These are phyloP conservation scores for Geotrichum histeridarum DNA, from an alignment of 1,139 yeast species.

Conservation along the genomic window DNA sequence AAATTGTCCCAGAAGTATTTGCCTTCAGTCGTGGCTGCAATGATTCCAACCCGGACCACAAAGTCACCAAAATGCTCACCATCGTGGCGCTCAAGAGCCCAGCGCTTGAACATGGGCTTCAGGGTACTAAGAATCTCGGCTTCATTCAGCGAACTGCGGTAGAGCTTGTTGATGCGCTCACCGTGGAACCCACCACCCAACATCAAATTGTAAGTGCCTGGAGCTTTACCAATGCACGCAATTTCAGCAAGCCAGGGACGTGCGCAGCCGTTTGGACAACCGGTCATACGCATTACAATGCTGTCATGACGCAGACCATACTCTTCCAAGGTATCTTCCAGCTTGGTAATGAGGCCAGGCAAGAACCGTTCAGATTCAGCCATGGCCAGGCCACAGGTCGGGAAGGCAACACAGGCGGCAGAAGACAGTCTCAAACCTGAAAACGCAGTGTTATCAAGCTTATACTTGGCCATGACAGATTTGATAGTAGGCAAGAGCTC, in stretches of 20 bases:
- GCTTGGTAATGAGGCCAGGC: constrained; percentile 73
- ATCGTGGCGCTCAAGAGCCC: constrained; percentile 87
- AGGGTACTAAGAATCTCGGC: constrained; percentile 74
- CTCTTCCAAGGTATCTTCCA: constrained; percentile 82
- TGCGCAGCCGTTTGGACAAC: constrained; percentile 98
- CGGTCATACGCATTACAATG: constrained; percentile 96
- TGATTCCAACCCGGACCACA: constrained; percentile 76
- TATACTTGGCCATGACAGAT: constrained; percentile 60
- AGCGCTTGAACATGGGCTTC: constrained; percentile 83
- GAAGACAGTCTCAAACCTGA: constrained; percentile 84
- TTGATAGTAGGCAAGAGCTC: constrained; percentile 61
- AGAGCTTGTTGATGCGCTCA: constrained; percentile 84
- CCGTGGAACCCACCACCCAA: constrained; percentile 97
- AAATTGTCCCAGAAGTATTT: constrained; percentile 91
- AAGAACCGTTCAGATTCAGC: constrained; percentile 96
- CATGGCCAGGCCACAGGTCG: constrained; percentile 98
- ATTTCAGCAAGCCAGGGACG: constrained; percentile 98
- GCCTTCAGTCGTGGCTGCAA: constrained; percentile 85
- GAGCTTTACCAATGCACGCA: constrained; percentile 92
- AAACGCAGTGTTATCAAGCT: constrained; percentile 77
- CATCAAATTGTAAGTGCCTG: constrained; percentile 87
- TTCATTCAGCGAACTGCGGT: constrained; percentile 82
- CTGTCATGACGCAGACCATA: constrained; percentile 92
- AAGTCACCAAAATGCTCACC: constrained; percentile 96
- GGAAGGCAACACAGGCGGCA: constrained; percentile 97